A percentile compares a stretch with the other conserved stretches of the same genome.
Evolutionary conservation across 345 rosid species (phyloP).

Genomic region (Streptanthus diversifolius): DNA sequence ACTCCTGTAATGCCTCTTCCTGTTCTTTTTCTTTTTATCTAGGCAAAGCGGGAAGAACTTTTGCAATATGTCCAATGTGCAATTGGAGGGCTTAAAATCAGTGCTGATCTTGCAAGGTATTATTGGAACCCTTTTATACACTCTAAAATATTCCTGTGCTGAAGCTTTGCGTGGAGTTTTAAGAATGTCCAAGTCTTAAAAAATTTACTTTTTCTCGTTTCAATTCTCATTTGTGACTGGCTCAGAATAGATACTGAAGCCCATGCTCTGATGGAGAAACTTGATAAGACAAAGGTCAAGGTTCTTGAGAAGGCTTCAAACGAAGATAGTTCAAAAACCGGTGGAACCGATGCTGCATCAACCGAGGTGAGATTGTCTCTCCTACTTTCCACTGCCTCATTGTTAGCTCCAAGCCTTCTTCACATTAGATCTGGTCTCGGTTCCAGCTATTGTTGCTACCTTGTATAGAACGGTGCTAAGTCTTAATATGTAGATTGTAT

Average conservation of each 20-base stretch:
- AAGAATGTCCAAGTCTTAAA: constrained; percentile 3
- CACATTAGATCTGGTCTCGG: constrained; percentile 1
- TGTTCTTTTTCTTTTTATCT: neutral
- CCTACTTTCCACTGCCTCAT: neutral
- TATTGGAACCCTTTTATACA: constrained; percentile 1
- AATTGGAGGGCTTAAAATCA: constrained; percentile 74
- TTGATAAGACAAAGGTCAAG: constrained; percentile 49
- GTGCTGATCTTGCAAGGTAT: constrained; percentile 72
- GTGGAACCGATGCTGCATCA: constrained; percentile 39
- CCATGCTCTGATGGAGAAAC: constrained; percentile 54
- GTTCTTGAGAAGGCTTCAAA: constrained; percentile 32
- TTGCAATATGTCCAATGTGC: constrained; percentile 86
- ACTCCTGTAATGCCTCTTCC: constrained; percentile 1
- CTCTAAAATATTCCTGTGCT: neutral
- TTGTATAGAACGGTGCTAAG: neutral
- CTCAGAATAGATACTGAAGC: constrained; percentile 95
- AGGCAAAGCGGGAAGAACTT: constrained; percentile 85
- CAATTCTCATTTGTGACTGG: constrained; percentile 33
- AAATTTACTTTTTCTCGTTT: constrained; percentile 14
- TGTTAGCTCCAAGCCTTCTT: neutral
- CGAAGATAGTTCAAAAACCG: constrained; percentile 38
- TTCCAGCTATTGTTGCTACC: neutral
- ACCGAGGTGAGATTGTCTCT: constrained; percentile 48
- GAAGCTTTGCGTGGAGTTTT: neutral
- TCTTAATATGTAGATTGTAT: neutral